phyloP scores from a whole-genome alignment of 441 rosid species.

The Theobroma grandiflorum region DNA sequence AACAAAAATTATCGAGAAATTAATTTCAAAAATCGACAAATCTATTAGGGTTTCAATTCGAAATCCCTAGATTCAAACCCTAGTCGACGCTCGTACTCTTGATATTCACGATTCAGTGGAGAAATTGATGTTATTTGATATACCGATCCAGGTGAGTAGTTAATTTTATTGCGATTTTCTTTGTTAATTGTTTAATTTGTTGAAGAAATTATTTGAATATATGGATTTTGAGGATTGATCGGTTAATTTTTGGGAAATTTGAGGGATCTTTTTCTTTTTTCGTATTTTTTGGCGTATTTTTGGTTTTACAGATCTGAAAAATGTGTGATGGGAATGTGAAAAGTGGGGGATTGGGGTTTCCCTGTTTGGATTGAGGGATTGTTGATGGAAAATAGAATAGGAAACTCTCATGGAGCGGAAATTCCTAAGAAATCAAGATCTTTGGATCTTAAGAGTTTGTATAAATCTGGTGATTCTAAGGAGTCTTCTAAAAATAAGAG shows the following conservation, averaged over 20 bases:
- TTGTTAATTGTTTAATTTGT: conserved; percentile 32
- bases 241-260: conserved; percentile 28
- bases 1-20: conserved; percentile 44
- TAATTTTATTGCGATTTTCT: conserved; percentile 26
- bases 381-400: conserved; percentile 86
- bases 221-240: conserved; percentile 38
- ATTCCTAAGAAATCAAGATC: conserved; percentile 81
- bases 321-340: conserved; percentile 65
- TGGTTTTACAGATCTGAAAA: conserved; percentile 72
- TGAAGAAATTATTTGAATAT: not conserved
- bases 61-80: conserved; percentile 50
- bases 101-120: conserved; percentile 47
- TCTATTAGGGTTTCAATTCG: conserved; percentile 54
- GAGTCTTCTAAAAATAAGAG: conserved; percentile 44
- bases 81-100: conserved; percentile 39
- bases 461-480: conserved; percentile 55
- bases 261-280: conserved; percentile 14
- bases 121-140: conserved; percentile 41
- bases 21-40: conserved; percentile 40
- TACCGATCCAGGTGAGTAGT: conserved; percentile 56
- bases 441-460: conserved; percentile 90
- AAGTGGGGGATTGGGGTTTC: conserved; percentile 47
- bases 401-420: conserved; percentile 74
- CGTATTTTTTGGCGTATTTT: conserved; percentile 42
- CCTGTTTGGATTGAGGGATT: conserved; percentile 56